phyloP scores from a whole-genome alignment of 2,329 filamentous ascomycete species.

The Fusarium concolor region DNA sequence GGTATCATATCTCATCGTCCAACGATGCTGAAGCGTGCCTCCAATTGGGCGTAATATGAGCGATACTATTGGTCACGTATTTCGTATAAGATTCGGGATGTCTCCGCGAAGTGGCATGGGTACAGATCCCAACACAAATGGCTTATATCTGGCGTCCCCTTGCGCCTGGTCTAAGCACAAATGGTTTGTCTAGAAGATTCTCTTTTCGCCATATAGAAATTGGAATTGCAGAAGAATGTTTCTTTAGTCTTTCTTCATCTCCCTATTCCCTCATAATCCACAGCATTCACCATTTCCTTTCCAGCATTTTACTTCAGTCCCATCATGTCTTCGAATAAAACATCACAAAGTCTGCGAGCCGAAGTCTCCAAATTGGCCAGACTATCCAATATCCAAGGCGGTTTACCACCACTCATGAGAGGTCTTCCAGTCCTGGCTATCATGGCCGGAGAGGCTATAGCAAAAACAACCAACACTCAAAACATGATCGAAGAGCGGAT shows the following conservation, averaged over 20 bases:
- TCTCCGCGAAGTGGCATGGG: neutral
- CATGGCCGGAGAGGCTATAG: slow-evolving; percentile 31
- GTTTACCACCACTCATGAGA: slow-evolving; percentile 32
- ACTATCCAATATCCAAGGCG: slow-evolving; percentile 36
- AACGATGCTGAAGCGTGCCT: neutral
- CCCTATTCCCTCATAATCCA: neutral
- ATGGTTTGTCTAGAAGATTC: neutral
- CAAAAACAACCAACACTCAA: slow-evolving; percentile 19
- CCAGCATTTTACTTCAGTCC: fast-evolving
- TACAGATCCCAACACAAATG: neutral
- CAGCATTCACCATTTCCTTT: neutral
- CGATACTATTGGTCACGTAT: slow-evolving; percentile 14
- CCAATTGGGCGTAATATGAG: neutral
- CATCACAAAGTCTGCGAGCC: slow-evolving; percentile 14
- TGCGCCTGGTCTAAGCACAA: neutral
- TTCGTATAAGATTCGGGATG: neutral
- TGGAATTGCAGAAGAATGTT: neutral
- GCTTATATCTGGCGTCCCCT: neutral
- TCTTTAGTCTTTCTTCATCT: too few species aligned
- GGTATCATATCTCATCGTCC: neutral
- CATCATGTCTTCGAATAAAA: slow-evolving; percentile 10
- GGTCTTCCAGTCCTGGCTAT: slow-evolving; percentile 34
- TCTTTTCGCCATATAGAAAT: neutral
- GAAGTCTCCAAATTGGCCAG: slow-evolving; percentile 35
- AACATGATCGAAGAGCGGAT: slow-evolving; percentile 37